Percentiles rank a stretch among this genome's conserved stretches.
phyloP scores from a whole-genome alignment of 139 green algal species.

The Coccomyxa sp. region DNA sequence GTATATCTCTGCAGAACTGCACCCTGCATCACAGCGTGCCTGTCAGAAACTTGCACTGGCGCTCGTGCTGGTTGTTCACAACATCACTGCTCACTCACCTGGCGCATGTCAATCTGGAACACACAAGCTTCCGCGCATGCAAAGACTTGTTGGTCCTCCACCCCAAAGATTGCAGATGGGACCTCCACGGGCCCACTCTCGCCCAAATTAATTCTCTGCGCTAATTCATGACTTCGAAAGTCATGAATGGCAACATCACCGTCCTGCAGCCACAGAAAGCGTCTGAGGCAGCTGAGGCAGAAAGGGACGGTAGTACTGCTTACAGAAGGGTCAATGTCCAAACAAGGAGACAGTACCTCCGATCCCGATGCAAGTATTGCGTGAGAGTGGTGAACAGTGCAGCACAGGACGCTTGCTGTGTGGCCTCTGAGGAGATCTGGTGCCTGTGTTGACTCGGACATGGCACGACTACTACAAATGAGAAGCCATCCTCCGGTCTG shows the following conservation, averaged over 20 bases:
- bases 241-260: no score
- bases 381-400: constrained; percentile 8
- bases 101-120: constrained; percentile 21
- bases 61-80: not conserved
- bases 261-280: no score
- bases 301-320: no score
- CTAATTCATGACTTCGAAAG: no score
- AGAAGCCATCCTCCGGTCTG: no score
- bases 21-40: not conserved
- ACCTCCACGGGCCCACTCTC: no score
- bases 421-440: not conserved
- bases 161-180: not conserved
- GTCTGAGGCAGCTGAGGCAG: no score
- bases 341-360: not conserved
- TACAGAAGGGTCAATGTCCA: no score
- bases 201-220: no score
- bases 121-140: constrained; percentile 3
- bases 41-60: not conserved
- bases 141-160: constrained; percentile 8
- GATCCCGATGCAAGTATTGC: not conserved
- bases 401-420: not conserved
- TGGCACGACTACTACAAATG: no score
- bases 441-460: no score
- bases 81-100: not conserved
- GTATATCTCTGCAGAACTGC: constrained; percentile 18